These are phyloP conservation scores for Dryadomyces quercivorus DNA, from an alignment of 2,329 filamentous ascomycete genomes.

Conservation along the genomic window DNA sequence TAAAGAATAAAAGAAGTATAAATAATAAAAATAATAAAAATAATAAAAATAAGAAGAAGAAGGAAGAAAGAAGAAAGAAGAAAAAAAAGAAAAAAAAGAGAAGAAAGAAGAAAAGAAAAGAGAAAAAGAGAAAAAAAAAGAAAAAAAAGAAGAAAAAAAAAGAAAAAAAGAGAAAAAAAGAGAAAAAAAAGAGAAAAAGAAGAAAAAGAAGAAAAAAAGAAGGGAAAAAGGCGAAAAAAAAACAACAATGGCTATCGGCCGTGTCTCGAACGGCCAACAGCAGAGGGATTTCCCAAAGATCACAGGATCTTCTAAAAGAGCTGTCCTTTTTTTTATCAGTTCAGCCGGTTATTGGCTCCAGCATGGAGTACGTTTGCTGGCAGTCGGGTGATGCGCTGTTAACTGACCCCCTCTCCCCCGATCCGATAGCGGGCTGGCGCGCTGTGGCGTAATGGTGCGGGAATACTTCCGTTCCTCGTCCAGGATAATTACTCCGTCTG, in stretches of 20 bases:
- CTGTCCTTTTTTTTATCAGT: too few species aligned
- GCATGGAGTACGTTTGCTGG: too few species aligned
- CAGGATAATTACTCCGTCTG: too few species aligned
- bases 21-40: background rate
- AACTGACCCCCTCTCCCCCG: background rate
- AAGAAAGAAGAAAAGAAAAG: background rate
- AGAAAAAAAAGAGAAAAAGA: too few species aligned
- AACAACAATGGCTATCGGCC: too few species aligned
- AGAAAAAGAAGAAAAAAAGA: background rate
- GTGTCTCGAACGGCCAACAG: too few species aligned
- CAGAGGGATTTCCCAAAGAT: too few species aligned
- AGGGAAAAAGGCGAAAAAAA: background rate
- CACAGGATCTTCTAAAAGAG: too few species aligned
- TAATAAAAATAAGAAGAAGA: background rate
- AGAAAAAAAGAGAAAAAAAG: background rate
- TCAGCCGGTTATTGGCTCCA: too few species aligned
- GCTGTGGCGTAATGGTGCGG: background rate
- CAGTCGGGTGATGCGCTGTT: too few species aligned
- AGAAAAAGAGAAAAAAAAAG: background rate
- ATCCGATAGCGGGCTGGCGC: conserved; percentile 1
- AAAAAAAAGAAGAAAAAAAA: background rate
- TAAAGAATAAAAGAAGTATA: background rate
- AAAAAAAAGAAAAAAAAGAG: too few species aligned
- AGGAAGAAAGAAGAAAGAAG: background rate
- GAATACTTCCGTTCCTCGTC: too few species aligned